Evolutionary conservation across 768 basidiomycete genomes (phyloP).

Genomic region (Bullera alba): DNA sequence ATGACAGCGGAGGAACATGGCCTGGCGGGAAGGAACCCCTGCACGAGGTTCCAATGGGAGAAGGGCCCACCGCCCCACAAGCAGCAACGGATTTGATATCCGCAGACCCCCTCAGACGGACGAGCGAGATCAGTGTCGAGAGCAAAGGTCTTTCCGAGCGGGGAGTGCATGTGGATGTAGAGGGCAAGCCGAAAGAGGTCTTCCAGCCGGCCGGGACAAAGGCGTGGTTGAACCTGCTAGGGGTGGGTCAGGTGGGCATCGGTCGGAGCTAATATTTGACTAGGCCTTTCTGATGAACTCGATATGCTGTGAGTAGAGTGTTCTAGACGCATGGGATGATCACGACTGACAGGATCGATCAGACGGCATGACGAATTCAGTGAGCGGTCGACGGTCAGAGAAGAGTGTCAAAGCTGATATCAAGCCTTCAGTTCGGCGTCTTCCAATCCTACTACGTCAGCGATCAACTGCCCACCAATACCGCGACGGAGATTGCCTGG

Average conservation of each 20-base stretch:
- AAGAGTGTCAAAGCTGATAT: background rate
- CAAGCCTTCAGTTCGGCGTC: conserved; percentile 15
- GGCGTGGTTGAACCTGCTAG: conserved; percentile 13
- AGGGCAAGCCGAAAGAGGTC: background rate
- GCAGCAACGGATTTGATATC: no score
- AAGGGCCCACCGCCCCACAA: conserved; percentile 5
- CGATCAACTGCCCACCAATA: conserved; percentile 3
- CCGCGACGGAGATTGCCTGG: conserved; percentile 24
- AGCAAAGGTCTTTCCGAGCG: no score
- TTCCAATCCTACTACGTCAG: conserved; percentile 25
- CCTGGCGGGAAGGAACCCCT: no score
- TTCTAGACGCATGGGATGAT: background rate
- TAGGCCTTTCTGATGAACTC: conserved; percentile 14
- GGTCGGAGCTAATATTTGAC: background rate
- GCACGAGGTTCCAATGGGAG: conserved; percentile 5
- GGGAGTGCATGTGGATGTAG: background rate
- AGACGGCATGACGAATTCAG: conserved; percentile 35
- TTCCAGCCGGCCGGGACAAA: conserved; percentile 10
- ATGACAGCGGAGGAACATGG: no score
- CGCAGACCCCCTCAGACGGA: no score
- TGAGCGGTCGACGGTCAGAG: conserved; percentile 1
- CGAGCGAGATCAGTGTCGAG: no score
- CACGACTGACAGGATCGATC: background rate
- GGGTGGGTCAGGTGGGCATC: conserved; percentile 7
- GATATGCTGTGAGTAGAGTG: conserved; percentile 17